Evolutionary conservation across 192 early-diverging fungal species (phyloP), one percentile per base, ranked within the genome.

Genomic region (Obelidium mucronatum): DNA sequence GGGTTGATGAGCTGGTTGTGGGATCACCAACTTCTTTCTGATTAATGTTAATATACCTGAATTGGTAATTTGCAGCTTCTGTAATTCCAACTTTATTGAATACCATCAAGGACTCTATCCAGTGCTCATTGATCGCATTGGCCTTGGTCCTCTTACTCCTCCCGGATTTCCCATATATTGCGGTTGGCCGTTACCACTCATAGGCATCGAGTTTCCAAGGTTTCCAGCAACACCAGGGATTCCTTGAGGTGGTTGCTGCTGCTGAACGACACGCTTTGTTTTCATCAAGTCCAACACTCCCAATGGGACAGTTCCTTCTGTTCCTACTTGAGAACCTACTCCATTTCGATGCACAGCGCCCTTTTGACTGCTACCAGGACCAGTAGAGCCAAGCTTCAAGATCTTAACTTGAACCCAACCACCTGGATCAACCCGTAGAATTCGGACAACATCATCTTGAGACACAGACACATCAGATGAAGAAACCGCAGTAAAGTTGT

Each of bases 381-480:
- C 37, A 4, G 42, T n/a, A 13, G 39, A 19, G 15, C 58, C 55
- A 24, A 33, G 59, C 33, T 74, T 74, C 4, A 63, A 19, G 22
- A 74, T 19, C 40, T 74, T 74, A 1, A 74, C 72, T 17, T 37
- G 59, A 17, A 63, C 72, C 72, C 72, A 74, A 34, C 72, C 72
- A 28, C 72, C 72, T 6, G 59, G 19, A 63, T 74, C 72, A 6
- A 74, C 72, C 6, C 72, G 72, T 15, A 74, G 42, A 33, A 74
- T 74, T n/a, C 72, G 72, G 17, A 74, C 72, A 11, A 54, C 40
- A 74, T 74, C 72, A 59, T 74, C 72, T 28, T 33, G 34, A 4
- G 58, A 74, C 5, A 60, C 19, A 13, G 72, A 60, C 59, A 74
- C 15, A n/a, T 74, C 72, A 8, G 42, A 31, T 1, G 72, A 28